phyloP scores from a whole-genome alignment of 2,329 filamentous ascomycete species.

The Onygena corvina region DNA sequence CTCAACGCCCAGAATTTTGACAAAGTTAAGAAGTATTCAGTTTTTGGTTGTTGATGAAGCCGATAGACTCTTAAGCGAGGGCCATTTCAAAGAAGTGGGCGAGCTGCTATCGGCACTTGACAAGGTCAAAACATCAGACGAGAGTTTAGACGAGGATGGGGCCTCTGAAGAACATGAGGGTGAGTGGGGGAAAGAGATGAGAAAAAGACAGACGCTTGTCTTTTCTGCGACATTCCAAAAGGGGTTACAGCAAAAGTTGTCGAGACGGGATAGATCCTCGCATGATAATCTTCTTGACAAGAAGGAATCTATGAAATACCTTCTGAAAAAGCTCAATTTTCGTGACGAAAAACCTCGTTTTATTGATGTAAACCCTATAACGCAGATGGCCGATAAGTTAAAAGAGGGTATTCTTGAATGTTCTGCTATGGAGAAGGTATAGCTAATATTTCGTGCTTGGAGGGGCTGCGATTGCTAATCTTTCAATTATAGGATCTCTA shows the following conservation, averaged over 20 bases:
- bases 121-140: conserved; percentile 42
- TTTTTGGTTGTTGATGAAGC: conserved; percentile 92
- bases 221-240: conserved; percentile 96
- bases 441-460: conserved; percentile 4
- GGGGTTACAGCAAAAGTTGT: conserved; percentile 77
- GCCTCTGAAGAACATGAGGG: conserved; percentile 37
- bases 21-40: conserved; percentile 57
- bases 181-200: conserved; percentile 21
- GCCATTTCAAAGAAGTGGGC: conserved; percentile 88
- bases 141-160: conserved; percentile 27
- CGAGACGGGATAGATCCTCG: conserved; percentile 55
- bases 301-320: conserved; percentile 79
- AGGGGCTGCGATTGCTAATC: conserved; percentile 14
- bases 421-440: conserved; percentile 78
- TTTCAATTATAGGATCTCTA: conserved; percentile 63
- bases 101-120: conserved; percentile 77
- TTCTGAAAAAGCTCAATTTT: conserved; percentile 83
- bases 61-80: conserved; percentile 78
- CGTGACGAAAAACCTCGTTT: conserved; percentile 73
- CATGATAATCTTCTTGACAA: conserved; percentile 53
- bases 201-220: conserved; percentile 69
- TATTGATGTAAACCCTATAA: conserved; percentile 78
- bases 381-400: conserved; percentile 74
- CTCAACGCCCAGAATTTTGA: conserved; percentile 56
- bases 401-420: conserved; percentile 90